These are phyloP conservation scores for Penicillium flavigenum DNA, from an alignment of 495 filamentous ascomycete genomes.

Conservation along the genomic window DNA sequence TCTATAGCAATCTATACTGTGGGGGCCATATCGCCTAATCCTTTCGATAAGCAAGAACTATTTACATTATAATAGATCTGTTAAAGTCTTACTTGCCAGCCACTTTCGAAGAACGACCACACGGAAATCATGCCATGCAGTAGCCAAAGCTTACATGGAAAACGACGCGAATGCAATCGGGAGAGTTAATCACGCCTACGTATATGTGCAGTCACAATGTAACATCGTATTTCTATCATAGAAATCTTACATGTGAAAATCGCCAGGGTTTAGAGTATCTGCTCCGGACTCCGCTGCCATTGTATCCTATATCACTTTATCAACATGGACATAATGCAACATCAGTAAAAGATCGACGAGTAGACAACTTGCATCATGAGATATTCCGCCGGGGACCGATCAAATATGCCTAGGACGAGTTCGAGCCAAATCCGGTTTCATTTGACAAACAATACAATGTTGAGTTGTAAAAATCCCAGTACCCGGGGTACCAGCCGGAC, in stretches of 20 bases:
- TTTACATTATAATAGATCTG: background rate
- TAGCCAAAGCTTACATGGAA: background rate
- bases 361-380: no score
- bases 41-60: background rate
- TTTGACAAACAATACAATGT: constrained; percentile 20
- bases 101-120: background rate
- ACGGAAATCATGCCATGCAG: background rate
- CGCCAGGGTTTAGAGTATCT: no score
- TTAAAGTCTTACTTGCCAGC: background rate
- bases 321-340: no score
- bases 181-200: background rate
- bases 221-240: background rate
- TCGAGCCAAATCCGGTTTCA: constrained; percentile 28
- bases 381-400: constrained; percentile 11
- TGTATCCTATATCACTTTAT: no score
- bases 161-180: background rate
- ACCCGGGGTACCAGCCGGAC: constrained; percentile 49
- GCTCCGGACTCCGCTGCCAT: no score
- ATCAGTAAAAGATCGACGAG: no score
- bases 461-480: constrained; percentile 48
- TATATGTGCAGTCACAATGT: background rate
- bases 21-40: background rate
- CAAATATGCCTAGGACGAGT: constrained; percentile 23
- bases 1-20: background rate
- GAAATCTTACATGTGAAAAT: background rate